A percentile compares a stretch with the other conserved stretches of the same genome.
These are phyloP conservation scores for Coemansia sp. DNA, from an alignment of 192 early-diverging fungal species.

Conservation along the genomic window DNA sequence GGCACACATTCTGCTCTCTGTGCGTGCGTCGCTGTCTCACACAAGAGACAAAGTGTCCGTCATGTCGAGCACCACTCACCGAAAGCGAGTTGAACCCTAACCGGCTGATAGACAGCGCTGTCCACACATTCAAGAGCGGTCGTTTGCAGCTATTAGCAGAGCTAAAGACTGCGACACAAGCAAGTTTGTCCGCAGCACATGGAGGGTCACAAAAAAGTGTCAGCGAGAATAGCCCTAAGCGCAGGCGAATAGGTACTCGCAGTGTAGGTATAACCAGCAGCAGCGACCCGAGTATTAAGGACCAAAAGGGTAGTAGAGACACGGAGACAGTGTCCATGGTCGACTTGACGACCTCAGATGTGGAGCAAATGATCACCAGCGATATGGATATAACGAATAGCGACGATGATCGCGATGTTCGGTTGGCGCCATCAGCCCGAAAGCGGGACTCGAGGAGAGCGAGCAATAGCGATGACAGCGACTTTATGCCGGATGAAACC, in stretches of 20 bases:
- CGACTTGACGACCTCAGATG: constrained; percentile 17
- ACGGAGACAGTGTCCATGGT: neutral
- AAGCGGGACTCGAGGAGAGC: neutral
- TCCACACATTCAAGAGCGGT: constrained; percentile 30
- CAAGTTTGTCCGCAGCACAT: neutral
- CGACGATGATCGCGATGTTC: neutral
- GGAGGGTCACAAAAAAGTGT: neutral
- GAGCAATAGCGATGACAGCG: constrained; percentile 27
- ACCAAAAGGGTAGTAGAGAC: neutral
- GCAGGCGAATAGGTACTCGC: constrained; percentile 23
- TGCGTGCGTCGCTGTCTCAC: constrained; percentile 67
- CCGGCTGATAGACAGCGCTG: constrained; percentile 39
- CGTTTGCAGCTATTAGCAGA: constrained; percentile 25
- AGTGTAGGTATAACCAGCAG: neutral
- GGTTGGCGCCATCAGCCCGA: neutral
- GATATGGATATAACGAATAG: constrained; percentile 7
- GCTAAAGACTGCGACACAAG: constrained; percentile 2
- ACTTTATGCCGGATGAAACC: constrained; percentile 20
- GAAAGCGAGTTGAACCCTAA: constrained; percentile 43
- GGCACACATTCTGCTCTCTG: constrained; percentile 76
- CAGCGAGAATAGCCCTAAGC: constrained; percentile 10
- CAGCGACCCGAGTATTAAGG: neutral
- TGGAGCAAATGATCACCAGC: constrained; percentile 10
- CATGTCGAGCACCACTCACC: constrained; percentile 55
- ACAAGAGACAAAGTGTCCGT: constrained; percentile 63